Evolutionary conservation across 345 rosid species (phyloP).

Genomic region (Rhodomyrtus tomentosa): DNA sequence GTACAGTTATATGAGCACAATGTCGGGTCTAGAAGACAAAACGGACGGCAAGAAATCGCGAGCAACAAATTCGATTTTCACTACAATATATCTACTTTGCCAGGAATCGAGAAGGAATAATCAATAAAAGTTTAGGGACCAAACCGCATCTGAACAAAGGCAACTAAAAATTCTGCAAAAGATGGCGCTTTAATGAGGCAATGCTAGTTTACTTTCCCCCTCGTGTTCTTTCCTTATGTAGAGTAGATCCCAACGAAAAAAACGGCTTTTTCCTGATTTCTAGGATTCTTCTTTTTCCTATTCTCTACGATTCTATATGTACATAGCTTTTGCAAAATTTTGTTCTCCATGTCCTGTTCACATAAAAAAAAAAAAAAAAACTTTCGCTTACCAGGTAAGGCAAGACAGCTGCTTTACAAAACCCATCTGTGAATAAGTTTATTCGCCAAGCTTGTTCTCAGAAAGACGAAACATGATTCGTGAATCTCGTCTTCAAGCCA

Average conservation of each 20-base stretch:
- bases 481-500: neutral
- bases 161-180: neutral
- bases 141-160: neutral
- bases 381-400: neutral
- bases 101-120: accelerated
- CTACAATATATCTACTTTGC: neutral
- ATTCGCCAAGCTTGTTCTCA: neutral
- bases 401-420: neutral
- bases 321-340: neutral
- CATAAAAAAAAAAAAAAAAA: neutral
- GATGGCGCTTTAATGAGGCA: neutral
- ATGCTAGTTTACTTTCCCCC: neutral
- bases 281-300: neutral
- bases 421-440: neutral
- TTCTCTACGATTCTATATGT: neutral
- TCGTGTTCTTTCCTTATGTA: neutral
- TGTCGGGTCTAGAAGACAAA: accelerated
- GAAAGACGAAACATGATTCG: neutral
- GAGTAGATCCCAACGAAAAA: neutral
- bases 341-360: neutral
- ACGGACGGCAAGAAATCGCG: neutral
- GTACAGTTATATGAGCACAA: neutral
- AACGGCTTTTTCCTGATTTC: neutral
- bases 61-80: neutral
- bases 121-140: neutral